Percentiles rank a stretch among this genome's conserved stretches.
phyloP scores from a whole-genome alignment of 176 grass and related monocot genomes.

The Aechmea fasciata region DNA sequence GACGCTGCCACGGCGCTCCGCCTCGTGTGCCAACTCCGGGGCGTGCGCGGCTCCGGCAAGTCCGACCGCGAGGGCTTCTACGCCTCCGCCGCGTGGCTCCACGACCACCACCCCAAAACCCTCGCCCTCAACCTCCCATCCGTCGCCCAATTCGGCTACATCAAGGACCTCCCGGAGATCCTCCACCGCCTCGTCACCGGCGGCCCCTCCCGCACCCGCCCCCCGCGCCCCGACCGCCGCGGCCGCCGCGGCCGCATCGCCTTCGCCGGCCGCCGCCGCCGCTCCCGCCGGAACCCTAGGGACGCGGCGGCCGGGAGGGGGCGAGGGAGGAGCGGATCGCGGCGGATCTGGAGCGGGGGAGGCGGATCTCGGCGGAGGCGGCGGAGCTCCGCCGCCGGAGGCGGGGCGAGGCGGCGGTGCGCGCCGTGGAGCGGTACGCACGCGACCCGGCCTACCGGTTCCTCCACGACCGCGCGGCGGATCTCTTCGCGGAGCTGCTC shows the following conservation, averaged over 20 bases:
- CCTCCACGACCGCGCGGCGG: slow-evolving; percentile 62
- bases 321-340: slow-evolving; percentile 33
- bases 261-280: not conserved
- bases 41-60: slow-evolving; percentile 62
- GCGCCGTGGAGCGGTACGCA: slow-evolving; percentile 40
- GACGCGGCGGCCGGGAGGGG: not conserved
- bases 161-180: slow-evolving; percentile 95
- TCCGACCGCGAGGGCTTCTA: slow-evolving; percentile 86
- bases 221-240: slow-evolving; percentile 15
- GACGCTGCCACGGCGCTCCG: slow-evolving; percentile 39
- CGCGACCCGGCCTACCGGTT: slow-evolving; percentile 41
- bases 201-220: slow-evolving; percentile 23
- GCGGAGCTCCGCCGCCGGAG: slow-evolving; percentile 17
- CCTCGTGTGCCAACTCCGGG: slow-evolving; percentile 64
- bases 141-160: slow-evolving; percentile 52
- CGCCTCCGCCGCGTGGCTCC: slow-evolving; percentile 64
- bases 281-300: not conserved
- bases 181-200: slow-evolving; percentile 62
- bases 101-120: slow-evolving; percentile 48
- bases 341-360: slow-evolving; percentile 24
- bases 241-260: not conserved
- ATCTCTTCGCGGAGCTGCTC: slow-evolving; percentile 53
- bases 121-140: slow-evolving; percentile 54
- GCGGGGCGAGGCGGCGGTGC: slow-evolving; percentile 29
- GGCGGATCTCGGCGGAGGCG: slow-evolving; percentile 9